These are phyloP conservation scores for Penicillium alfredii DNA, from an alignment of 495 filamentous ascomycete genomes.

Conservation along the genomic window DNA sequence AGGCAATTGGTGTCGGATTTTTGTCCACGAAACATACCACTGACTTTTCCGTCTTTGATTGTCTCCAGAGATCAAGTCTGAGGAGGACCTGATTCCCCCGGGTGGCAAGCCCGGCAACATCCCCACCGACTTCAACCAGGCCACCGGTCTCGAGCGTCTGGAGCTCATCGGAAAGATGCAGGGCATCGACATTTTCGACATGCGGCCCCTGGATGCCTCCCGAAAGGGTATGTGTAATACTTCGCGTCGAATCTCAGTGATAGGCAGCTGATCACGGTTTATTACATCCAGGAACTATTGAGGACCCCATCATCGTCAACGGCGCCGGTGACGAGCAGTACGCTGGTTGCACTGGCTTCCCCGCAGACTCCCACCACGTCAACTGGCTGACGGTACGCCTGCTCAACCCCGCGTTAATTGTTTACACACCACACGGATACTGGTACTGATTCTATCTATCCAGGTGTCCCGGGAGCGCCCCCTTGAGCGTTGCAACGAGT, in stretches of 20 bases:
- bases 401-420: too few species aligned
- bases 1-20: neutral
- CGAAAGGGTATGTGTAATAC: slow-evolving; percentile 61
- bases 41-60: slow-evolving; percentile 5
- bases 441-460: neutral
- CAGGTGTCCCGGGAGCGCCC: slow-evolving; percentile 87
- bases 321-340: slow-evolving; percentile 94
- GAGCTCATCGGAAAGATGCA: slow-evolving; percentile 99
- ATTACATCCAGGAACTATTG: slow-evolving; percentile 63
- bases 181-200: slow-evolving; percentile 96
- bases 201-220: slow-evolving; percentile 89
- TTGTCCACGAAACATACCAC: neutral
- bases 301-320: slow-evolving; percentile 83
- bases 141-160: slow-evolving; percentile 95
- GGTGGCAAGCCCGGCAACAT: slow-evolving; percentile 78
- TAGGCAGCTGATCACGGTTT: slow-evolving; percentile 6
- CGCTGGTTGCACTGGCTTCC: slow-evolving; percentile 90
- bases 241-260: neutral
- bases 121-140: slow-evolving; percentile 87
- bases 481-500: slow-evolving; percentile 89
- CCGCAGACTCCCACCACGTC: slow-evolving; percentile 83
- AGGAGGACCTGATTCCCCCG: slow-evolving; percentile 75
- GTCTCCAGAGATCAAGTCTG: slow-evolving; percentile 70
- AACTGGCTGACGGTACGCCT: slow-evolving; percentile 85
- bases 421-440: too few species aligned